Evolutionary conservation across 805 yeast genomes (phyloP).

Genomic region (Lipomyces chichibuensis): DNA sequence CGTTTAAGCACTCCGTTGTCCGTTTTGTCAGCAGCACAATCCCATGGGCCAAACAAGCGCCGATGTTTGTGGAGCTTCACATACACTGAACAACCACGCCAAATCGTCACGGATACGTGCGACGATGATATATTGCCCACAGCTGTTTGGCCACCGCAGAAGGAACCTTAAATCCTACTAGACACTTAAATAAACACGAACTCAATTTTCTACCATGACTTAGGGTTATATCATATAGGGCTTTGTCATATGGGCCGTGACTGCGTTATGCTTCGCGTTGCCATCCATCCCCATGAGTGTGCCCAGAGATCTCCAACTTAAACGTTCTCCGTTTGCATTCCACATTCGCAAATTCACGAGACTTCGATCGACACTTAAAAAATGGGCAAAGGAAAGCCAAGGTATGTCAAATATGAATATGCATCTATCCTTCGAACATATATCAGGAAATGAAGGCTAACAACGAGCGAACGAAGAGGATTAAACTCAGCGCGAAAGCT

Average conservation of each 20-base stretch:
- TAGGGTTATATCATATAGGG: conserved; percentile 1
- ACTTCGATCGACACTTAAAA: conserved; percentile 41
- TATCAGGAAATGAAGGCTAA: background rate
- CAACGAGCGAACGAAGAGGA: conserved; percentile 66
- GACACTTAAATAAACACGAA: too few species aligned
- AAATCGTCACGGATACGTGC: too few species aligned
- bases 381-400: conserved; percentile 99
- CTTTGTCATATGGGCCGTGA: conserved; percentile 5
- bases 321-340: too few species aligned
- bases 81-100: background rate
- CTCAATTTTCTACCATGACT: too few species aligned
- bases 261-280: conserved; percentile 1
- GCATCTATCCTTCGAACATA: background rate
- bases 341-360: too few species aligned
- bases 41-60: background rate
- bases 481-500: conserved; percentile 99
- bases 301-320: too few species aligned
- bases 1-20: background rate
- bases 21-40: background rate
- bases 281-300: too few species aligned
- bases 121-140: too few species aligned
- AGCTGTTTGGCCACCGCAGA: background rate
- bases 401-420: conserved; percentile 13
- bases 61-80: background rate
- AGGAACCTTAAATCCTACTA: background rate